Evolutionary conservation across 768 basidiomycete species (phyloP), one percentile per base, ranked within the genome.

Genomic region (Hysterangium stoloniferum): DNA sequence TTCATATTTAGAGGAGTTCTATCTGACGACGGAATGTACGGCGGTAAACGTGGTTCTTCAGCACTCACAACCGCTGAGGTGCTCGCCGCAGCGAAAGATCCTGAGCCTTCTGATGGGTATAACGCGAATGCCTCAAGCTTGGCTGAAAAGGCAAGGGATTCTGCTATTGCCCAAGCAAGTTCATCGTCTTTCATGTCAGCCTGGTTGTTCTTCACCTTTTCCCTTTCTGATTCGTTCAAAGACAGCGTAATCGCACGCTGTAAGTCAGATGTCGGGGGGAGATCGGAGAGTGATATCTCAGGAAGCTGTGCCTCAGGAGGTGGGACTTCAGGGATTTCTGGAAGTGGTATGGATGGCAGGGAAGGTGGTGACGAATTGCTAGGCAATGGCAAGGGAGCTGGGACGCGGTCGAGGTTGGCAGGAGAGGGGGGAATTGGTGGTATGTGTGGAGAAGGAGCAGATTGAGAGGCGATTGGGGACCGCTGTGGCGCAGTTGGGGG

Each of bases 141-240:
- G 24, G 19, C 27, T n/a, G 45, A 31, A 47, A 47, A 24, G 12
- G 40, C 40, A 13, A 49, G 48, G 2, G 48, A 49, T 8, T 49
- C 48, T 15, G 48, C 48, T 20, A 49, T 17, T 13, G 31, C 38
- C 17, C 31, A 29, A 9, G 22, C 24, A 4, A 41, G 31, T 19
- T 51, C 49, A 17, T 42, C 38, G 19, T 51, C 49, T 31, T 51
- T 40, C 31, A 28, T 6, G 4, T 45, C 28, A 27, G 12, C 9
- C 17, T 11, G 27, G 25, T 12, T 38, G 19, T n/a, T 15, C 15
- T 20, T 27, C 4, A 22, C 22, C 9, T 20, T 6, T 25, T 15
- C 27, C 13, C 15, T 37, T 12, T 25, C 22, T n/a, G 48, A 49
- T 25, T 49, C 48, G 15, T 4, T 15, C 24, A 35, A 25, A n/a